A percentile compares a stretch with the other conserved stretches of the same genome.
These are phyloP conservation scores for Neurospora sublineolata DNA, from an alignment of 495 filamentous ascomycete species.

Conservation along the genomic window DNA sequence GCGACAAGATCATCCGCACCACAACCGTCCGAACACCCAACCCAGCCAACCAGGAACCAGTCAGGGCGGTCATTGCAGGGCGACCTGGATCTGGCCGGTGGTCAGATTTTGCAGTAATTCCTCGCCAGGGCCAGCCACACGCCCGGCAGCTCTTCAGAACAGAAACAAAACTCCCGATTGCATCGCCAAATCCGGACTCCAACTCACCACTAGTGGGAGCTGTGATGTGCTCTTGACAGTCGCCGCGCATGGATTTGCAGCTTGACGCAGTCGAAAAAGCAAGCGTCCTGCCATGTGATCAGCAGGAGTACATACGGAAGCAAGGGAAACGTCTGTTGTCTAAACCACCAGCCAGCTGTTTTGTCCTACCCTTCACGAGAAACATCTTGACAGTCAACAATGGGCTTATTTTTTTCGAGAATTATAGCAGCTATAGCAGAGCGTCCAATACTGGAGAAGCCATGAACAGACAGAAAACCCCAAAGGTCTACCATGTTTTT, in stretches of 20 bases:
- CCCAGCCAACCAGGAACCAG: background rate
- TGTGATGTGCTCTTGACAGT: background rate
- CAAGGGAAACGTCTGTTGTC: background rate
- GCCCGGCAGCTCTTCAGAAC: background rate
- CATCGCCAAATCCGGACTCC: background rate
- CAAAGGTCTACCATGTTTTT: constrained; percentile 2
- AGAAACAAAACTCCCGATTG: background rate
- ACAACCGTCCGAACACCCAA: background rate
- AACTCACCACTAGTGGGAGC: background rate
- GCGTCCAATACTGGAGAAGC: background rate
- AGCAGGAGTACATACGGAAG: background rate
- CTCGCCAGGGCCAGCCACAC: background rate
- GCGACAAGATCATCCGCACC: constrained; percentile 4
- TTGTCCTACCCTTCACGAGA: background rate
- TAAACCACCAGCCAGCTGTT: background rate
- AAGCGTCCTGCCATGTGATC: background rate
- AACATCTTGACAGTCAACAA: background rate
- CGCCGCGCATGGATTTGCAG: background rate
- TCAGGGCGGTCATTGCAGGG: background rate
- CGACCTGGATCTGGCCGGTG: background rate
- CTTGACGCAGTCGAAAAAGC: background rate
- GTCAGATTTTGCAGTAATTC: background rate
- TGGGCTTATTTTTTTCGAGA: background rate
- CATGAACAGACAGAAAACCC: constrained; percentile 1
- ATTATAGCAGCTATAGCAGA: background rate